Evolutionary conservation across 2,329 filamentous ascomycete species (phyloP), one percentile per base, ranked within the genome.

Genomic region (Penicillium sp.): DNA sequence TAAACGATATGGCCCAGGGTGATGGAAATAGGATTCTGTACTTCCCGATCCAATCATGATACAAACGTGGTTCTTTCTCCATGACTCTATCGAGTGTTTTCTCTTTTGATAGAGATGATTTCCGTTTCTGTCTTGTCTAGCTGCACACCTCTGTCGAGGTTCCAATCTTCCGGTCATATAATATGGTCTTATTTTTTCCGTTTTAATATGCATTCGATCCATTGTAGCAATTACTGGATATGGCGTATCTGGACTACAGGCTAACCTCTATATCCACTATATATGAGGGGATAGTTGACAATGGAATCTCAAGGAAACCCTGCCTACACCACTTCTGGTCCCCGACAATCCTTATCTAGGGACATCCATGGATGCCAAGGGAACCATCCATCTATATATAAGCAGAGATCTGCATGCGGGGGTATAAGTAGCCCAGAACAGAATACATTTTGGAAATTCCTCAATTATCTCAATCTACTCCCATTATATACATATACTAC

Each of bases 1-100:
- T 52, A 60, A 61, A 60, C 49, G 53, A 55, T 55, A 57, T 52
- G 56, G 54, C 57, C 58, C 52, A 51, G 55, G 56, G 24, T 46
- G 51, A 56, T 55, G 56, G 54, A 53, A 53, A 55, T 57, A 51
- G 53, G 55, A 51, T 51, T 57, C 53, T 58, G 58, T 60, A 59
- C 55, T 58, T 46, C 53, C 53, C 54, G 52, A 52, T 60, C 55
- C 57, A 51, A 55, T 60, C 58, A 60, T 60, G 58, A 60, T 59
- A 57, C 55, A 56, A 57, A 54, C 49, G 52, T 60, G 57, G 57
- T 58, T 60, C 53, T 56, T 54, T 56, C 56, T 58, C 53, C 52
- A 35, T 55, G 45, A 55, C 45, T 45, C 33, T 49, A 28, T 53
- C 15, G 24, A 47, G 39, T 48, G 9, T 32, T 39, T 48, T 44